Conservation (phyloP, 208 protist genomes). For the Blastocrithidia nonstop region DNA sequence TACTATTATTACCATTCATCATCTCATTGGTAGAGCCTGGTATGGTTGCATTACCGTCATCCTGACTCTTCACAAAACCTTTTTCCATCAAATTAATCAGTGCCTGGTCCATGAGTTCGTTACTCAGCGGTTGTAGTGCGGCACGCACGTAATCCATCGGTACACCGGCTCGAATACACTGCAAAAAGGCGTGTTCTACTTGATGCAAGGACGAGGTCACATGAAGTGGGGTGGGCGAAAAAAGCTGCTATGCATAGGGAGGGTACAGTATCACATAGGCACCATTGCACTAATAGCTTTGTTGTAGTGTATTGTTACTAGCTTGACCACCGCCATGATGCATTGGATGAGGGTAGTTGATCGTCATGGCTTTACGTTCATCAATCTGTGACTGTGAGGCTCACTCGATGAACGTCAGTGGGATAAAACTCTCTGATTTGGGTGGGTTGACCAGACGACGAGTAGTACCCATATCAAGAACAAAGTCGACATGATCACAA, state of each 20-base stretch:
- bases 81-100: constrained; percentile 48
- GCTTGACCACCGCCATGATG: too few species aligned
- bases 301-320: too few species aligned
- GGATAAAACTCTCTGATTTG: constrained; percentile 68
- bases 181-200: constrained; percentile 63
- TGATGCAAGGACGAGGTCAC: constrained; percentile 23
- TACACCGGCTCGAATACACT: constrained; percentile 47
- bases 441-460: constrained; percentile 21
- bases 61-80: too few species aligned
- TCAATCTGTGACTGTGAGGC: constrained; percentile 31
- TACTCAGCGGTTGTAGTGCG: constrained; percentile 25
- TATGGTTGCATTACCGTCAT: too few species aligned
- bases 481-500: too few species aligned
- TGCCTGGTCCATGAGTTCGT: constrained; percentile 40
- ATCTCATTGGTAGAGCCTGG: too few species aligned
- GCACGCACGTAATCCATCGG: constrained; percentile 18
- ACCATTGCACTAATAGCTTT: too few species aligned
- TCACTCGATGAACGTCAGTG: constrained; percentile 50
- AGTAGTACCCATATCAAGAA: constrained; percentile 69
- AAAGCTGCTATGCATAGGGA: constrained; percentile 28
- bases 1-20: too few species aligned
- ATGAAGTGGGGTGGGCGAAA: constrained; percentile 10
- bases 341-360: too few species aligned
- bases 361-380: too few species aligned
- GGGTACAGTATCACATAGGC: constrained; percentile 73